phyloP scores from a whole-genome alignment of 306 rosid genomes.

The Cucumis melo region DNA sequence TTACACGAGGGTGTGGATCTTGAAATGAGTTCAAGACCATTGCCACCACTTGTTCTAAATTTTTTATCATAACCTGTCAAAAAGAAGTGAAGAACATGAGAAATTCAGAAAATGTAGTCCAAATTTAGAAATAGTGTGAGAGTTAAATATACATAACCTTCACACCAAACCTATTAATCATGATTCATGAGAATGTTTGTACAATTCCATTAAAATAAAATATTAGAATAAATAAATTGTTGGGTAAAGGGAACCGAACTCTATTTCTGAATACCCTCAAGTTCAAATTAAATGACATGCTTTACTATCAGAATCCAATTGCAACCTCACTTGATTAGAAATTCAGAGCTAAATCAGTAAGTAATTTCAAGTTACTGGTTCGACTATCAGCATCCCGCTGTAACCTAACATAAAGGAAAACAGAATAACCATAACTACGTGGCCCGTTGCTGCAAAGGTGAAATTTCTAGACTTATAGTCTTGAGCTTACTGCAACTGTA shows the following conservation, averaged over 20 bases:
- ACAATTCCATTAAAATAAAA: background rate
- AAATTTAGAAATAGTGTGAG: background rate
- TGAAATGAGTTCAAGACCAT: slow-evolving; percentile 90
- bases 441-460: background rate
- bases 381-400: background rate
- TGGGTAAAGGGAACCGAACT: background rate
- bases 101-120: background rate
- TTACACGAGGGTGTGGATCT: slow-evolving; percentile 93
- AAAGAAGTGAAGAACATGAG: background rate
- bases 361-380: background rate
- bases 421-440: background rate
- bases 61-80: slow-evolving; percentile 80
- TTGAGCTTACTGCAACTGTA: background rate
- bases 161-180: background rate
- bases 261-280: background rate
- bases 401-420: background rate
- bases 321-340: background rate
- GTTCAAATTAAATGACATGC: background rate
- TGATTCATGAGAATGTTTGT: background rate
- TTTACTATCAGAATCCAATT: no score
- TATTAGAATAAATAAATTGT: background rate
- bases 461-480: background rate
- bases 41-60: slow-evolving; percentile 90
- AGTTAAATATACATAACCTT: background rate
- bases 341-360: background rate